phyloP scores from a whole-genome alignment of 768 basidiomycete genomes.

The Russula sp. region DNA sequence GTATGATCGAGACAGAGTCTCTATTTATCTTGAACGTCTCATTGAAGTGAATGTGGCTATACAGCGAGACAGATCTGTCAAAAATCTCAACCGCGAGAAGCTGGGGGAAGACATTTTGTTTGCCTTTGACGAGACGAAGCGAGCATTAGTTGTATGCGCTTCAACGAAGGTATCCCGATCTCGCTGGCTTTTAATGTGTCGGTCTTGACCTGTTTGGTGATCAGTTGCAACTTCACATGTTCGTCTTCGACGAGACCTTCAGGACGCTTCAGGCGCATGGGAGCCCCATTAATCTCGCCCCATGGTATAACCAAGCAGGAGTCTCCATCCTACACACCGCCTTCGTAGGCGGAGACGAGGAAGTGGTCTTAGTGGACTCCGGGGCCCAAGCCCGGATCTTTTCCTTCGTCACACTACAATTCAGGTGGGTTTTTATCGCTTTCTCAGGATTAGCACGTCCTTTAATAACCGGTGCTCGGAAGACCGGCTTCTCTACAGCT shows the following conservation, averaged over 20 bases:
- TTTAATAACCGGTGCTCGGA: neutral
- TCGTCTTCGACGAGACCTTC: constrained; percentile 42
- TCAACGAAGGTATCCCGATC: constrained; percentile 34
- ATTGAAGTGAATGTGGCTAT: neutral
- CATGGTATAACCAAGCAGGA: constrained; percentile 37
- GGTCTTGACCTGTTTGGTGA: no score
- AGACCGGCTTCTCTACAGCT: constrained; percentile 45
- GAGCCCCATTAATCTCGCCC: constrained; percentile 34
- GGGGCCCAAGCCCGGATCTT: constrained; percentile 41
- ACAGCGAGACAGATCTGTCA: neutral
- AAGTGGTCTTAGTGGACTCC: constrained; percentile 46
- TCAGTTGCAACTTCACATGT: constrained; percentile 38
- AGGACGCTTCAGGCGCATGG: constrained; percentile 39
- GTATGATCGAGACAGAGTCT: neutral
- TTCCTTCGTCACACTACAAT: constrained; percentile 48
- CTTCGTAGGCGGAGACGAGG: constrained; percentile 47
- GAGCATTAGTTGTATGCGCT: constrained; percentile 42
- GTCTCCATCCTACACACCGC: constrained; percentile 32
- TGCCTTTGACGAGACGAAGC: constrained; percentile 48
- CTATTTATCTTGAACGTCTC: constrained; percentile 13
- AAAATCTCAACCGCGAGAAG: constrained; percentile 37
- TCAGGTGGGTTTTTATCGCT: constrained; percentile 34
- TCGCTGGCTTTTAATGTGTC: neutral
- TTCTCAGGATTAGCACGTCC: neutral
- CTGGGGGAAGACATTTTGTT: constrained; percentile 41